Percentiles rank a stretch among this genome's conserved stretches.
Evolutionary conservation across 2,329 filamentous ascomycete genomes (phyloP).

Genomic region (Scolecobasidium constrictum): DNA sequence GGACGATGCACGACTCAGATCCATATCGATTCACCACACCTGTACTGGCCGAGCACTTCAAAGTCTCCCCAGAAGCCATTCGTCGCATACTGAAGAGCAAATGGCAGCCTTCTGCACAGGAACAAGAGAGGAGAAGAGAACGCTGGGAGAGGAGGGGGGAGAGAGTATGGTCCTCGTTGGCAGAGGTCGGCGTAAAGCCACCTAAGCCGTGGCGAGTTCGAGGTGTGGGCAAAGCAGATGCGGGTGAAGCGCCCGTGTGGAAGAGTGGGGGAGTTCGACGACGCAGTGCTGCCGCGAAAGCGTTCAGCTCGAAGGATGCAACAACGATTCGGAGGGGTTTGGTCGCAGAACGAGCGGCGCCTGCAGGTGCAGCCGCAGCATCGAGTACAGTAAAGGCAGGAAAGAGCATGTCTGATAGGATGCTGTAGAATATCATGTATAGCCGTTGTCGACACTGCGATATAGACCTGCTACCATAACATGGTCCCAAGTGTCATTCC

Average conservation of each 20-base stretch:
- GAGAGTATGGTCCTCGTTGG: slow-evolving; percentile 37
- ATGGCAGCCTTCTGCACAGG: slow-evolving; percentile 49
- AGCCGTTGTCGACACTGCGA: too few species aligned
- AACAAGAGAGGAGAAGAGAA: slow-evolving; percentile 29
- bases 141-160: slow-evolving; percentile 39
- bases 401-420: slow-evolving; percentile 5
- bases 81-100: slow-evolving; percentile 75
- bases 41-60: slow-evolving; percentile 65
- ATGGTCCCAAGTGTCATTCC: too few species aligned
- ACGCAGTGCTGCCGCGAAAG: background rate
- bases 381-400: background rate
- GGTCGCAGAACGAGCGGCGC: background rate
- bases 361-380: background rate
- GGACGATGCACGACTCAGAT: slow-evolving; percentile 66
- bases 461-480: too few species aligned
- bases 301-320: background rate
- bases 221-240: slow-evolving; percentile 24
- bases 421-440: slow-evolving; percentile 9
- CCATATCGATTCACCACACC: slow-evolving; percentile 67
- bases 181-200: slow-evolving; percentile 43
- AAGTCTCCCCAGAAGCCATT: slow-evolving; percentile 79
- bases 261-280: slow-evolving; percentile 13
- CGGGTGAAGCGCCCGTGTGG: slow-evolving; percentile 22
- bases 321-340: background rate
- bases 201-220: slow-evolving; percentile 40